These are phyloP conservation scores for Yamadazyma philogaea DNA, from an alignment of 805 yeast species.

Conservation along the genomic window DNA sequence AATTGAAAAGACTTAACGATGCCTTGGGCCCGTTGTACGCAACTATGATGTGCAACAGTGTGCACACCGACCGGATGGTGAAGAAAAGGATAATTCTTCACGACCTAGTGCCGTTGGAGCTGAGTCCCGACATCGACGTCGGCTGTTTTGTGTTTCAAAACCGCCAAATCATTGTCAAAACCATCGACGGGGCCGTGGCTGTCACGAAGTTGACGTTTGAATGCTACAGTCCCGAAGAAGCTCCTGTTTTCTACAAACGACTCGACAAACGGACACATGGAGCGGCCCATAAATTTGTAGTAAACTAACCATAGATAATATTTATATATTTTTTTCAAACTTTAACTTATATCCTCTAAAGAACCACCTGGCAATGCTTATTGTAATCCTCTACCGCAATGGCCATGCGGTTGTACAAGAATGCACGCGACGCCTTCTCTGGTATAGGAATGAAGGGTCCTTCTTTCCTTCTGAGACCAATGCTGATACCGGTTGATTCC, in stretches of 20 bases:
- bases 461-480: constrained; percentile 52
- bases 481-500: constrained; percentile 75
- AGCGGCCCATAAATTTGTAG: constrained; percentile 9
- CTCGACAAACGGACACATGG: constrained; percentile 48
- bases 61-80: constrained; percentile 30
- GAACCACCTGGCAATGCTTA: constrained; percentile 55
- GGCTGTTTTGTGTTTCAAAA: background rate
- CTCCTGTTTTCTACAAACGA: constrained; percentile 41
- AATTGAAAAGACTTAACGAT: constrained; percentile 41
- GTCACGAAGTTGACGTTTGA: constrained; percentile 49
- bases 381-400: constrained; percentile 81
- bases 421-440: constrained; percentile 58
- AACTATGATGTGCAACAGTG: constrained; percentile 32
- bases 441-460: constrained; percentile 75
- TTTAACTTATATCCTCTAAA: constrained; percentile 7
- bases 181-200: constrained; percentile 42
- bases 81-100: constrained; percentile 49
- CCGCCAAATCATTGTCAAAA: constrained; percentile 35
- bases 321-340: background rate
- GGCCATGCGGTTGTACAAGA: constrained; percentile 68
- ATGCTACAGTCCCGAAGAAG: constrained; percentile 47
- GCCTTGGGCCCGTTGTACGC: constrained; percentile 59
- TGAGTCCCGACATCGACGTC: background rate
- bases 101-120: constrained; percentile 24
- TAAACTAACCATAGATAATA: background rate